Evolutionary conservation across 1,284 basidiomycete genomes (phyloP), one percentile per base, ranked within the genome.

Genomic region (Rhodotorula sp.): DNA sequence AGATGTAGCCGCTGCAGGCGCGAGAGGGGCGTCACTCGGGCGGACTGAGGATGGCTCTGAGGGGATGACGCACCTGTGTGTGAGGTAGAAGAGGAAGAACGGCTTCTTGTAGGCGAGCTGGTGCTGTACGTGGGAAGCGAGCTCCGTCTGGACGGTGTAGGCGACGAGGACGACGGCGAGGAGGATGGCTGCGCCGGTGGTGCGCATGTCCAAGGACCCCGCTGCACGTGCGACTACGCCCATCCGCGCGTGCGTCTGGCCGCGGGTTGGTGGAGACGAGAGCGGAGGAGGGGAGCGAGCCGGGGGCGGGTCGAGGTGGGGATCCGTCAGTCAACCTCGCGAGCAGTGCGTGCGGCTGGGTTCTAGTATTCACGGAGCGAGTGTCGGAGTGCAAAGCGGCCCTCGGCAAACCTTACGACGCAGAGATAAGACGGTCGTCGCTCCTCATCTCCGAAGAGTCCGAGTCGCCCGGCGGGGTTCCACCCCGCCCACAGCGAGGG

Each of bases 21-120:
- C 34, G 36, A 56, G 57, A 36, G 46, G 27, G 64, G 37, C n/a
- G 5, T 32, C 6, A 37, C n/a, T 37, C 4, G 19, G 34, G 21
- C 36, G 32, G 53, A 36, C 19, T n/a, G 17, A 36, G n/a, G 41
- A 27, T 4, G n/a, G n/a, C 36, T 41, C 46, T 57, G 29, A 25
- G 32, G 36, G n/a, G 27, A 22, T 36, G 44, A 50, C 65, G 39
- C 56, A 51, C 61, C 55, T 53, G 78, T 76, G 75, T 25, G 75
- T 76, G 41, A 74, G 86, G 75, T 77, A 91, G 90, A 92, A 90
- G 73, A 91, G 82, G 75, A 92, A 88, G 83, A 87, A 92, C 2
- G 91, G 90, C 65, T 91, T 89, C 61, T 86, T 84, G 82, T 88
- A 93, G 39, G 83, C 85, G 39, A 91, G 82, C 2, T 83, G 85